Evolutionary conservation across 176 grass and related monocot genomes (phyloP), one percentile per base, ranked within the genome.

Genomic region (bread wheat (Triticum aestivum)): DNA sequence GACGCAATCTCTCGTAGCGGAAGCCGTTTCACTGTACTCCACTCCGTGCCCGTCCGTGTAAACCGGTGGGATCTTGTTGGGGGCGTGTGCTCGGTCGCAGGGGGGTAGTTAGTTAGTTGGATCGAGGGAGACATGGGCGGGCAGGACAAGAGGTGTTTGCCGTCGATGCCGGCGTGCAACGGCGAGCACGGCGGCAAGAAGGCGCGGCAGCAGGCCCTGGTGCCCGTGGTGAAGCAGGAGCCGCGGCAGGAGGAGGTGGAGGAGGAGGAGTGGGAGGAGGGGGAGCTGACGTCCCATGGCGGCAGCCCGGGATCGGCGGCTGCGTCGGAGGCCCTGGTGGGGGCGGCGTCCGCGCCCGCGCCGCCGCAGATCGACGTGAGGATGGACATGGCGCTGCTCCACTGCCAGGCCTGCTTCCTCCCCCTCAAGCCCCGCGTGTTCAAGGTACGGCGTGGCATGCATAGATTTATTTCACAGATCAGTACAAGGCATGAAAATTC

Each of bases 361-460:
- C 21, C 29, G 39, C 8, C 39, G 29, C 77, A 64, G 77, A 87
- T 87, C 54, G 79, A 26, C 20, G 8, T 80, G 12, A 74, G 26
- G 8, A 8, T 87, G 1, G 56, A 33, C 6, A 1, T 52, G 27
- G 9, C 85, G 9, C 11, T 72, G 11, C 32, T 87, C 68, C 78
- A 87, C 56, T 87, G 77, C 56, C 11, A 49, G 2, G 56, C 68
- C 4, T 87, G 85, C 67, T 3, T 37, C 39, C 39, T 35, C 23
- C 85, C 85, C 13, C 54, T 87, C 77, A 81, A 73, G 77, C 77
- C 85, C 14, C 78, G 77, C 56, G 79, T 44, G 2, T 87, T 73
- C 77, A 63, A 73, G 85, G 85, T 87, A 27, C 21, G 42, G 6
- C 37, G 8, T 39, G 26, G 4, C 70, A 8, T 27, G 6, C 21